These are phyloP conservation scores for Pichia insulana DNA, from an alignment of 805 yeast genomes.

Conservation along the genomic window DNA sequence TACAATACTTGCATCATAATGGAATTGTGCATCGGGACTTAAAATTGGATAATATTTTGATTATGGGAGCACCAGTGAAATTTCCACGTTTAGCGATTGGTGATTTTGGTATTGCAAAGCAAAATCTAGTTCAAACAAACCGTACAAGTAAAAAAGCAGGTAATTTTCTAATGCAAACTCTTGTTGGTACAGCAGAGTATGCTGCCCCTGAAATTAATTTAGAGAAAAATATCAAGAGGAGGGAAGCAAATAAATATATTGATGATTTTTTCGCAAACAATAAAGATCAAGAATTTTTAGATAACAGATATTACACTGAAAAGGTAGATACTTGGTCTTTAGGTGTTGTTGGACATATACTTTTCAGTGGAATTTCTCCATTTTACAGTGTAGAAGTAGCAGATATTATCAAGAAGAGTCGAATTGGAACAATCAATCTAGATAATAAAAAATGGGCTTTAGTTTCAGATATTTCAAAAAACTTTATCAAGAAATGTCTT, in stretches of 20 bases:
- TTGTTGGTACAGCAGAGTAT: slow-evolving; percentile 51
- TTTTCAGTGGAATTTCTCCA: slow-evolving; percentile 58
- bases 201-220: slow-evolving; percentile 65
- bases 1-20: slow-evolving; percentile 43
- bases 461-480: slow-evolving; percentile 35
- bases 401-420: slow-evolving; percentile 33
- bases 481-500: slow-evolving; percentile 35
- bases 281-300: not conserved
- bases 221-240: not conserved
- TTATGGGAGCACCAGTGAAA: slow-evolving; percentile 44
- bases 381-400: slow-evolving; percentile 40
- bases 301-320: slow-evolving; percentile 36
- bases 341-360: slow-evolving; percentile 50
- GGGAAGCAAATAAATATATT: not conserved
- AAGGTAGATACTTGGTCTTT: slow-evolving; percentile 67
- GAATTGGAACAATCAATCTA: slow-evolving; percentile 33
- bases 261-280: slow-evolving; percentile 3
- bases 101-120: slow-evolving; percentile 53
- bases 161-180: slow-evolving; percentile 19
- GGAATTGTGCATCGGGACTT: slow-evolving; percentile 60
- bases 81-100: slow-evolving; percentile 49
- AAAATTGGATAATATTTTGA: slow-evolving; percentile 58
- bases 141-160: slow-evolving; percentile 5
- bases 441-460: slow-evolving; percentile 33
- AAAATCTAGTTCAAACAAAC: slow-evolving; percentile 7